phyloP scores from a whole-genome alignment of 805 yeast species.

The Barnettozyma californica region DNA sequence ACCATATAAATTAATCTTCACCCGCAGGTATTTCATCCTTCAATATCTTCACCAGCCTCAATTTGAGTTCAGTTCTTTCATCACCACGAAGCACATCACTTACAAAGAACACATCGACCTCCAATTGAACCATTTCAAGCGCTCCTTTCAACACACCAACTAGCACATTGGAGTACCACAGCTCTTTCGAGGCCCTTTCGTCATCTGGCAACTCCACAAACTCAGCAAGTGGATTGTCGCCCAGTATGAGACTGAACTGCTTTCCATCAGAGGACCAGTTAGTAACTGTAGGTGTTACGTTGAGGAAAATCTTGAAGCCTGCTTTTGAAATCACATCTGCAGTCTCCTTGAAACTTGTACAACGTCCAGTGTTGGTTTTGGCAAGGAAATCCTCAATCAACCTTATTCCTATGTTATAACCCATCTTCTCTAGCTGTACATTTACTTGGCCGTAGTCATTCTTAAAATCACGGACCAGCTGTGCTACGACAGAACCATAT shows the following conservation, averaged over 20 bases:
- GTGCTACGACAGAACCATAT: slow-evolving; percentile 91
- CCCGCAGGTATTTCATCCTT: slow-evolving; percentile 98
- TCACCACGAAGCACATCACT: slow-evolving; percentile 83
- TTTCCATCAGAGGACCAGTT: slow-evolving; percentile 76
- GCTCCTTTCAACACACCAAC: slow-evolving; percentile 92
- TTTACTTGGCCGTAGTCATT: slow-evolving; percentile 77
- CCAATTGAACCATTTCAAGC: slow-evolving; percentile 91
- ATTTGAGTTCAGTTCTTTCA: slow-evolving; percentile 69
- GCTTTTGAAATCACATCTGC: slow-evolving; percentile 81
- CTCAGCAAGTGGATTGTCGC: slow-evolving; percentile 89
- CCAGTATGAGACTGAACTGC: slow-evolving; percentile 64
- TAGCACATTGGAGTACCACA: slow-evolving; percentile 90
- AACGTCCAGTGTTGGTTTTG: slow-evolving; percentile 78
- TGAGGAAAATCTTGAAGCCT: slow-evolving; percentile 87
- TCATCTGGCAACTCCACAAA: slow-evolving; percentile 92
- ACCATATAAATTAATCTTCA: slow-evolving; percentile 50
- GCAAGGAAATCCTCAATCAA: slow-evolving; percentile 91
- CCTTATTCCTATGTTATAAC: slow-evolving; percentile 88
- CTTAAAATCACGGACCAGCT: slow-evolving; percentile 77
- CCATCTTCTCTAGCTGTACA: slow-evolving; percentile 84
- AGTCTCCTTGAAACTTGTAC: slow-evolving; percentile 74
- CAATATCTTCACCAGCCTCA: slow-evolving; percentile 63
- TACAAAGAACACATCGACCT: slow-evolving; percentile 76
- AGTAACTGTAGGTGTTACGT: slow-evolving; percentile 68
- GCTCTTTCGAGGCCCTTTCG: slow-evolving; percentile 56